phyloP scores from a whole-genome alignment of 148 eudicot genomes.

The Euryodendron excelsum region DNA sequence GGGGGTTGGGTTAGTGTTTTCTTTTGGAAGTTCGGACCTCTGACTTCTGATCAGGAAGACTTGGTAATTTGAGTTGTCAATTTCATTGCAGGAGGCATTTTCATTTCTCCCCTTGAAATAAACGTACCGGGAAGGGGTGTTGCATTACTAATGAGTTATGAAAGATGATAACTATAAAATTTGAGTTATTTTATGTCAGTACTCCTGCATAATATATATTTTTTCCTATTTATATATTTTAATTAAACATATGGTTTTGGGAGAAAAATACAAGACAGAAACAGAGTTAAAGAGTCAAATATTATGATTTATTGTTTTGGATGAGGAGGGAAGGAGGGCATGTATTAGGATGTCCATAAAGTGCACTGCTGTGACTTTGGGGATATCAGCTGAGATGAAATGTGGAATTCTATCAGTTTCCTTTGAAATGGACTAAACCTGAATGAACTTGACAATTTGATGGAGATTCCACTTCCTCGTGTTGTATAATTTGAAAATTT shows the following conservation, averaged over 20 bases:
- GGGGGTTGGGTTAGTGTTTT: not conserved
- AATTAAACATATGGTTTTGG: not conserved
- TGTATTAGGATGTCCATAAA: not conserved
- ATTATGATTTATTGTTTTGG: not conserved
- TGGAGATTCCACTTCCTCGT: too few relatives aligned
- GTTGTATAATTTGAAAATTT: too few relatives aligned
- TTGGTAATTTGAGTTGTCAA: not conserved
- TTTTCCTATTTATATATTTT: not conserved
- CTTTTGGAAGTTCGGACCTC: not conserved
- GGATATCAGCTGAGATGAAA: not conserved
- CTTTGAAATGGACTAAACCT: not conserved
- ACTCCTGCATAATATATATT: not conserved
- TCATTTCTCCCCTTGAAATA: too few relatives aligned
- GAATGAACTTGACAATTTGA: not conserved
- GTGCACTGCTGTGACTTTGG: not conserved
- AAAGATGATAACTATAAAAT: not conserved
- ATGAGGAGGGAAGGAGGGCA: too few relatives aligned
- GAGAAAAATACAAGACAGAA: not conserved
- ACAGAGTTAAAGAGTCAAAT: not conserved
- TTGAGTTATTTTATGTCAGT: not conserved
- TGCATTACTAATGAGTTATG: not conserved
- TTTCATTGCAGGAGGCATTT: constrained; percentile 1
- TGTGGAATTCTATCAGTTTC: not conserved
- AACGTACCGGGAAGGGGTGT: too few relatives aligned
- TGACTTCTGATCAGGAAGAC: not conserved